Evolutionary conservation across 2,329 filamentous ascomycete species (phyloP).

Genomic region (Phialophora expanda): DNA sequence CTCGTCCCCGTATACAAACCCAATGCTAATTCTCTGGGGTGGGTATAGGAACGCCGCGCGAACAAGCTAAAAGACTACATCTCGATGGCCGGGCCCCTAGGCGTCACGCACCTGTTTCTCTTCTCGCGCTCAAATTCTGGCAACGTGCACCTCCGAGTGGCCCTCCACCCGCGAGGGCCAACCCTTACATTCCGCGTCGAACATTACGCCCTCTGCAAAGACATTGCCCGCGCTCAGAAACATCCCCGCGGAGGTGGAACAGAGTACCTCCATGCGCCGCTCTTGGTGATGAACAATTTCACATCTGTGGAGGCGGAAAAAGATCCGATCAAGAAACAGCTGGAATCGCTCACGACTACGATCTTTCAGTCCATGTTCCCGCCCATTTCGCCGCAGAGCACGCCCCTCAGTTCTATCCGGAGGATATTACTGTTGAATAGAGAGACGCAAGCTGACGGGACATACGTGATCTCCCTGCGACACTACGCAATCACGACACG

Average conservation of each 20-base stretch:
- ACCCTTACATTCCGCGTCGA: constrained; percentile 94
- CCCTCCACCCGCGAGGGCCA: constrained; percentile 85
- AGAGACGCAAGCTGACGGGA: constrained; percentile 66
- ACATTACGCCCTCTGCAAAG: constrained; percentile 91
- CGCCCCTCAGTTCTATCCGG: constrained; percentile 88
- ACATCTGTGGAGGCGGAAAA: constrained; percentile 64
- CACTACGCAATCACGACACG: constrained; percentile 97
- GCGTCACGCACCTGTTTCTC: constrained; percentile 88
- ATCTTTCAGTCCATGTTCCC: constrained; percentile 97
- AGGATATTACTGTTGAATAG: constrained; percentile 89
- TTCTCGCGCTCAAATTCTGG: constrained; percentile 89
- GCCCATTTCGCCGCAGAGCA: constrained; percentile 89
- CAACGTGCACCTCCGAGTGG: constrained; percentile 89
- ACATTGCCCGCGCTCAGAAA: constrained; percentile 81
- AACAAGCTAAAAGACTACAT: constrained; percentile 92
- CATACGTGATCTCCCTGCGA: constrained; percentile 82
- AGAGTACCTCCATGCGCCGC: constrained; percentile 81
- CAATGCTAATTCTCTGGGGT: constrained; percentile 8
- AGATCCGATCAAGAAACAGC: constrained; percentile 83
- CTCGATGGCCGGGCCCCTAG: constrained; percentile 91
- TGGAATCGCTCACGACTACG: constrained; percentile 89
- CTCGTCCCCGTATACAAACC: background rate
- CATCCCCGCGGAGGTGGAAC: constrained; percentile 81
- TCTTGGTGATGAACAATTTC: constrained; percentile 99
- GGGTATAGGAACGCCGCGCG: constrained; percentile 71